Evolutionary conservation across 495 filamentous ascomycete genomes (phyloP), one percentile per base, ranked within the genome.

Genomic region (Podospora pseudoanserina): DNA sequence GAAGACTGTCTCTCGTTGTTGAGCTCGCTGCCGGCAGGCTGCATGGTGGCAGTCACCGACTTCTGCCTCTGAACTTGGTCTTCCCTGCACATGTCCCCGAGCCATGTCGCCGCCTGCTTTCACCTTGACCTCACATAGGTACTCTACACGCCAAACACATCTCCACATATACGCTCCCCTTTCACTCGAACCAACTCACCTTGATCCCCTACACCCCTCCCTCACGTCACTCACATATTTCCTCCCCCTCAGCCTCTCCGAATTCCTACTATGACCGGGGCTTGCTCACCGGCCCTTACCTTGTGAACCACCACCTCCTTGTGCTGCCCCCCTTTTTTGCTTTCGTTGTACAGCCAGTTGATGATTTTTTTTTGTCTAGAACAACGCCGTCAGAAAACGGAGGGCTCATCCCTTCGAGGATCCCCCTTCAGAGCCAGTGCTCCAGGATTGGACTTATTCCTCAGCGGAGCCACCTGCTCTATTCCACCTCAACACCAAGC

Each of bases 341-440:
- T 58, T 19, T 68, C 59, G 73, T 68, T 68, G 74, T 79, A 74
- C 79, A 76, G 80, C 79, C 76, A 73, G 75, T 82, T 83, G 79
- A 83, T 79, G 74, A 79, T 77, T 74, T 64, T 74, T 64, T 74
- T 64, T 76, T 76, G 73, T 78, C 73, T 81, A 84, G 81, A 82
- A 81, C 75, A 75, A 71, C 75, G 81, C 79, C 78, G 74, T 80
- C 73, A 82, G 78, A 74, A 83, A 80, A 68, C 80, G 82, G 67
- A 80, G 80, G 77, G 78, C 78, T 69, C 79, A 80, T 72, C 75
- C 73, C 76, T 74, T 76, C 63, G 79, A 78, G 72, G 79, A 78
- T 67, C 59, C 76, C 72, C 74, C 77, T 74, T 71, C 72, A 68
- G 79, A 78, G 75, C 69, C 75, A 67, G 75, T 74, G 69, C 75